Base-by-base conservation (phyloP, 2,329 filamentous ascomycete genomes). In the Talaromyces sp. region DNA sequence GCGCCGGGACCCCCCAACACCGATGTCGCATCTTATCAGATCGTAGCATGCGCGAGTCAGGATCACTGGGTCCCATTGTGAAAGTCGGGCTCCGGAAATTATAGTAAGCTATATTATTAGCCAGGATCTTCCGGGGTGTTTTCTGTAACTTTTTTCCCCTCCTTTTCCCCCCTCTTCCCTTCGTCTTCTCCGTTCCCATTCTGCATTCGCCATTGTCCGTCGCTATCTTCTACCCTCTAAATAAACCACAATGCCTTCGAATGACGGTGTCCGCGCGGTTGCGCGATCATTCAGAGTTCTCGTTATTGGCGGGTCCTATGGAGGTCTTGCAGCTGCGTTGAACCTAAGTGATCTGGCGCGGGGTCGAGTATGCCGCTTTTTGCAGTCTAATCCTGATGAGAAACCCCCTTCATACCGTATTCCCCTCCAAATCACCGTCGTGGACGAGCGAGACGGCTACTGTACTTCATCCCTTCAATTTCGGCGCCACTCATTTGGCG, bases 371-470 rank as follows among this genome's bases (percentile, higher is more conserved):
- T 75, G 82, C n/a, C 80, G 85, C 13, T 75, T 77, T 46, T n/a
- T n/a, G n/a, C 60, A 63, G 49, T 63, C 43, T 50, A 54, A 67
- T 51, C 17, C 60, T 53, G 42, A 63, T 54, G 46, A 64, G 54
- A 45, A 63, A 17, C 41, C 61, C 33, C 55, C 55, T 49, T 51
- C 55, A 17, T 75, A 77, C 40, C 77, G 75, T 20, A 76, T 87
- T 40, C 78, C 83, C 1, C 71, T 90, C 13, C 81, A 90, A 33
- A 85, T 92, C 46, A 91, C 87, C 19, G 80, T 92, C 19, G 84
- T 90, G 20, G 88, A 92, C 63, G 87, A 91, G 70, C 78, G 87
- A n/a, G 89, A 92, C 76, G 89, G 89, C n/a, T 91, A 85, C 69
- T 91, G 88, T 91, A 77, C 20, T 73, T 43, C 30, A 4, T 27